Conservation (phyloP, 148 eudicot genomes). For the Hydrangea macrophylla region DNA sequence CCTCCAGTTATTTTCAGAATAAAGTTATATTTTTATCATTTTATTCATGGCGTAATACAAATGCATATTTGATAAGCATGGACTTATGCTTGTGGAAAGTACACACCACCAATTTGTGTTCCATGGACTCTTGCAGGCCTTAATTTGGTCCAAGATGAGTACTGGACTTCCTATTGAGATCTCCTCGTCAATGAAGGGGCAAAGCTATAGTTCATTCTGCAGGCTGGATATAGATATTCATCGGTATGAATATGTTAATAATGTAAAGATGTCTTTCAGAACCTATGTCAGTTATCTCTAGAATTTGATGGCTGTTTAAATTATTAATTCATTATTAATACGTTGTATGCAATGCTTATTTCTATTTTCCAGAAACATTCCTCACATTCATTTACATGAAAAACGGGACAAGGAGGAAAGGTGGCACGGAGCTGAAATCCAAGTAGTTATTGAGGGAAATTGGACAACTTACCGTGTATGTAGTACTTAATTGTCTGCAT, state of each 20-base stretch:
- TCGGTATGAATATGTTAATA: conserved; percentile 41
- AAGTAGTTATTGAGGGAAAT: conserved; percentile 97
- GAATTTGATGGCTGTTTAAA: background rate
- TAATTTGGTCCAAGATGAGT: conserved; percentile 99
- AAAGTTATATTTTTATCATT: background rate
- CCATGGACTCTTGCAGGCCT: conserved; percentile 50
- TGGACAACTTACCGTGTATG: conserved; percentile 98
- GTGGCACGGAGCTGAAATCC: conserved; percentile 99
- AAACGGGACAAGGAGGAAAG: conserved; percentile 65
- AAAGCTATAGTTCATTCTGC: conserved; percentile 75
- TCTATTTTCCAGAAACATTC: conserved; percentile 64
- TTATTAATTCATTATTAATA: background rate
- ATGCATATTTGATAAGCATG: background rate
- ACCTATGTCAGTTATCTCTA: background rate
- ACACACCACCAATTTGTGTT: conserved; percentile 1
- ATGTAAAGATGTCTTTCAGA: background rate
- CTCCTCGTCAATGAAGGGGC: conserved; percentile 82
- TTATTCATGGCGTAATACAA: background rate
- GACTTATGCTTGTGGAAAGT: background rate
- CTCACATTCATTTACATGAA: conserved; percentile 92
- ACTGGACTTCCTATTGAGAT: conserved; percentile 99
- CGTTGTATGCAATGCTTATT: conserved; percentile 11
- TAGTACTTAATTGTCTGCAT: conserved; percentile 6
- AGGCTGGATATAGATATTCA: conserved; percentile 95
- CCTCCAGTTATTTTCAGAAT: too few species aligned